Conservation (phyloP, 164 flowering plant genomes). For the Hamamelis virginiana region DNA sequence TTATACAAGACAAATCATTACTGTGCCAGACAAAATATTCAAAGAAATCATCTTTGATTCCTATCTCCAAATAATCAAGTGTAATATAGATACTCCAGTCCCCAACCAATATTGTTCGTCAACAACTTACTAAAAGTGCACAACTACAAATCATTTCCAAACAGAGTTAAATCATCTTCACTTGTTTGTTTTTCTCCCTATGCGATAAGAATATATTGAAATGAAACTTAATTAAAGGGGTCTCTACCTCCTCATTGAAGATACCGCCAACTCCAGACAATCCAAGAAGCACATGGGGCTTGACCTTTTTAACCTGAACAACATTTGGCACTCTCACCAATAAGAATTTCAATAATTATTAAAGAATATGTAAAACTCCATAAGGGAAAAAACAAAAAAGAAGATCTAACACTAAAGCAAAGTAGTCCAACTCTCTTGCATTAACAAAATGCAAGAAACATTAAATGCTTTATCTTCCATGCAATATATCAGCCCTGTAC, state of each 20-base stretch:
- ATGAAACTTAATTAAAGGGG: background rate
- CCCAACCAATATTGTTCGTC: background rate
- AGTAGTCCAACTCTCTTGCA: background rate
- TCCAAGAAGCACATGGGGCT: slow-evolving; percentile 93
- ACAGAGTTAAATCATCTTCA: background rate
- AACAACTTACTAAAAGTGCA: background rate
- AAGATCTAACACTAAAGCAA: no score
- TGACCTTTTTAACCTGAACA: slow-evolving; percentile 79
- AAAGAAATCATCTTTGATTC: background rate
- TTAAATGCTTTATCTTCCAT: background rate
- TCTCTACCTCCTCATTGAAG: slow-evolving; percentile 75
- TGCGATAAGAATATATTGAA: background rate
- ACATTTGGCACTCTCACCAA: background rate
- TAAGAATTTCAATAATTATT: slow-evolving; percentile 3
- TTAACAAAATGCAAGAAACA: background rate
- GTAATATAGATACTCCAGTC: background rate
- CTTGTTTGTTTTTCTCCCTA: background rate
- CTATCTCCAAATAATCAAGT: background rate
- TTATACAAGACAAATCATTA: no score
- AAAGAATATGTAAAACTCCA: background rate
- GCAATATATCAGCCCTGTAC: background rate
- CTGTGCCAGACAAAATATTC: background rate
- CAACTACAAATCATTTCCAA: background rate
- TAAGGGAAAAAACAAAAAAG: no score
- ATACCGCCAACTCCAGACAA: slow-evolving; percentile 93